Evolutionary conservation across 345 rosid genomes (phyloP), one percentile per base, ranked within the genome.

Genomic region (Physaria fendleri): DNA sequence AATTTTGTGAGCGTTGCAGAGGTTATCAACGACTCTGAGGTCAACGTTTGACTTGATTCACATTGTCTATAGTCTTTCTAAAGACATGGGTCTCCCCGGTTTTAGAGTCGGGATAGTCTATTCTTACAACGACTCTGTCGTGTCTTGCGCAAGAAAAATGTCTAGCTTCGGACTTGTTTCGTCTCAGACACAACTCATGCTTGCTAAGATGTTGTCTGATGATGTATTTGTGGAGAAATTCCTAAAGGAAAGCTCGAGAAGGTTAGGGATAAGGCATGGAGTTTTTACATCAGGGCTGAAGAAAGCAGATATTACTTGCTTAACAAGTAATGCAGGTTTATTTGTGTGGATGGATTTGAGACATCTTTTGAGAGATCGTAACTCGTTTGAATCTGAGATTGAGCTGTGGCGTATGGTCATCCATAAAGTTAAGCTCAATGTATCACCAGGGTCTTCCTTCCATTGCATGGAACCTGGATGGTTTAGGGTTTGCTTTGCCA

Each of bases 1-100:
- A 62, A 16, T n/a, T 85, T 88, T 57, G 59, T 76, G 0, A 92
- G 98, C 75, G 39, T 92, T 16, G 65, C 95, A 0, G 93, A 92
- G 56, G 69, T 88, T 13, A 61, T 88, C 34, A 41, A 74, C 38
- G 82, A 83, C 14, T 59, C 39, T 42, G 53, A 72, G 53, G 60
- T 65, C 63, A 76, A 92, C 35, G 63, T 48, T 48, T 5, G 84
- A 88, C 27, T 76, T 86, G 8, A 59, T 92, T 52, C 98, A 92
- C 75, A 72, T 88, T 18, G 71, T 83, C 2, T 88, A 86, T 61
- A 88, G 96, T 64, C 74, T 92, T 51, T 92, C 98, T 6, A 92
- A 92, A 71, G 98, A 92, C 73, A 77, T 92, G 87, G 96, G 98
- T 0, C 63, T 92, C 12, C 98, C 95, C 0, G 98, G 96, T 20